Evolutionary conservation across 371 early-diverging fungal genomes (phyloP), one percentile per base, ranked within the genome.

Genomic region (Mortierella sp.): DNA sequence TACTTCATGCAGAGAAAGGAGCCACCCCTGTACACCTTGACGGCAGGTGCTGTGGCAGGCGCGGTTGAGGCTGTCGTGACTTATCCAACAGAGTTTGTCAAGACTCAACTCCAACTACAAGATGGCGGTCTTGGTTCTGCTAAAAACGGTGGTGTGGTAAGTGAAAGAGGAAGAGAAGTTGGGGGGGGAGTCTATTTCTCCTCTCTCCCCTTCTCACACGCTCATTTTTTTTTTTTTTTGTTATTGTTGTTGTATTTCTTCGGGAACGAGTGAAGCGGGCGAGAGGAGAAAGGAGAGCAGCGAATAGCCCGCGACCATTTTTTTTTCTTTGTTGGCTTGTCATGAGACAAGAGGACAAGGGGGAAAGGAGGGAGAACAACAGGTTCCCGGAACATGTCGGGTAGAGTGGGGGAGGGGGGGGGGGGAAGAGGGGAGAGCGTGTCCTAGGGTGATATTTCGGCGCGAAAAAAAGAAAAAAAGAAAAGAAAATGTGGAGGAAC

Each of bases 81-180:
- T 4, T 98, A 96, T 72, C 97, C 97, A 0, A 96, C 96, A 6
- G 97, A 97, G 82, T 95, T 91, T 76, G 92, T 95, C 58, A 98
- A 98, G 76, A 98, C 98, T 3, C 95, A 94, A 64, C 85, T 97
- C 46, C 98, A 97, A 76, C 88, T 97, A 3, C 95, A 95, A 70
- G 90, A 89, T 5, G 86, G 84, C 30, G 84, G 65, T 14, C 45
- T 14, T 4, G 64, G 50, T 1, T 66, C 62, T 16, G 68, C 77
- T 14, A 64, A 64, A 57, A 72, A 72, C 14, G 73, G 79, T 23
- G 73, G 65, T 23, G 56, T 66, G 14, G 73, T 72, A 79, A 66
- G 73, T 62, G 3, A 23, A n/a, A 37, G 15, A n/a, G 15, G 12
- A n/a, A n/a, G n/a, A n/a, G n/a, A n/a, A n/a, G n/a, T n/a, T 63